A percentile compares a stretch with the other conserved stretches of the same genome.
phyloP scores from a whole-genome alignment of 768 basidiomycete genomes.

The Cyclocybe cylindracea region DNA sequence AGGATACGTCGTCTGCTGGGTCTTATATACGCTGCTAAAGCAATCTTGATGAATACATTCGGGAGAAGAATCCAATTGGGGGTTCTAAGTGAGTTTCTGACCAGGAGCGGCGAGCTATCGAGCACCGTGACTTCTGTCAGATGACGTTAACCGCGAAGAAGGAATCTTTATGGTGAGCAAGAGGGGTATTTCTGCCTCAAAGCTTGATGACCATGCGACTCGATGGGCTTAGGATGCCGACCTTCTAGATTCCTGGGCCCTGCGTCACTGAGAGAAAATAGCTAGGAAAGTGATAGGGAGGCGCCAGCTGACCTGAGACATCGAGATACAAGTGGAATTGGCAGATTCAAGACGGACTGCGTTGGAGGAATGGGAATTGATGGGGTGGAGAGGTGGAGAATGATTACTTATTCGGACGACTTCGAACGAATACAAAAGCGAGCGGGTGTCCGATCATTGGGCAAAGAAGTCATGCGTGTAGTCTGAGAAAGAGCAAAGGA shows the following conservation, averaged over 20 bases:
- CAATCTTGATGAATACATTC: slow-evolving; percentile 6
- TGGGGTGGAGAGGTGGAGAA: slow-evolving; percentile 12
- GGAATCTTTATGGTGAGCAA: slow-evolving; percentile 5
- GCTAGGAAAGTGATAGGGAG: slow-evolving; percentile 12
- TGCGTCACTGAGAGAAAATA: slow-evolving; percentile 12
- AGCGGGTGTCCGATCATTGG: background rate
- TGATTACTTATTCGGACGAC: slow-evolving; percentile 4
- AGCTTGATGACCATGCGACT: slow-evolving; percentile 11
- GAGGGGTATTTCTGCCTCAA: slow-evolving; percentile 6
- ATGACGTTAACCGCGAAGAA: slow-evolving; percentile 22
- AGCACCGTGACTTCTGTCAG: slow-evolving; percentile 17
- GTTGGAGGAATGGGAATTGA: slow-evolving; percentile 3
- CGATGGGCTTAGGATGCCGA: slow-evolving; percentile 10
- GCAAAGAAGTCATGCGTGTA: too few species aligned
- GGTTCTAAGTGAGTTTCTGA: slow-evolving; percentile 9
- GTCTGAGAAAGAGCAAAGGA: background rate
- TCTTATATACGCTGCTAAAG: slow-evolving; percentile 14
- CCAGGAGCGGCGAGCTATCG: slow-evolving; percentile 3
- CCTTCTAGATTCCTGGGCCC: slow-evolving; percentile 9
- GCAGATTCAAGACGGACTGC: slow-evolving; percentile 1
- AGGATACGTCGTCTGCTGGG: background rate
- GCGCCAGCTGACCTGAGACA: slow-evolving; percentile 17
- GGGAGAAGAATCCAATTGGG: slow-evolving; percentile 14
- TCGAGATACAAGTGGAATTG: slow-evolving; percentile 15
- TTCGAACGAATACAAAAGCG: slow-evolving; percentile 1